Evolutionary conservation across 495 filamentous ascomycete genomes (phyloP).

Genomic region (Xanthoparmelia taractica): DNA sequence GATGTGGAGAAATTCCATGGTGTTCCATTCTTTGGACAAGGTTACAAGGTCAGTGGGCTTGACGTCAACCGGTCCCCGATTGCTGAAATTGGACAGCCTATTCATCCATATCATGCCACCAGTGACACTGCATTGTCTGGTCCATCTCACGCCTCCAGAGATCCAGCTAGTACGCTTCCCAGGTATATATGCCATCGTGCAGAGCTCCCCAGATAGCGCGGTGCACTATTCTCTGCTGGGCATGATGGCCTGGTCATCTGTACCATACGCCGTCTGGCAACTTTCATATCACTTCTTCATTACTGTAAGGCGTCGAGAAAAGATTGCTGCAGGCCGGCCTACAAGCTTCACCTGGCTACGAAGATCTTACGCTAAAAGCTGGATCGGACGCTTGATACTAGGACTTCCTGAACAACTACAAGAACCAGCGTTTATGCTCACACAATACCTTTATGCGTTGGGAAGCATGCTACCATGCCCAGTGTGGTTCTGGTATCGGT

Average conservation of each 20-base stretch:
- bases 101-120: constrained; percentile 99
- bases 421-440: constrained; percentile 88
- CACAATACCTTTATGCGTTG: constrained; percentile 86
- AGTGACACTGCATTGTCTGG: constrained; percentile 81
- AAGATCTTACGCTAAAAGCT: constrained; percentile 74
- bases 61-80: neutral
- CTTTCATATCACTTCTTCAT: constrained; percentile 86
- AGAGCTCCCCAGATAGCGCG: constrained; percentile 57
- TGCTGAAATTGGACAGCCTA: constrained; percentile 43
- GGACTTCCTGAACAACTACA: constrained; percentile 66
- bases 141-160: constrained; percentile 65
- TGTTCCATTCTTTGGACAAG: constrained; percentile 97
- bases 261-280: constrained; percentile 91
- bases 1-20: constrained; percentile 98
- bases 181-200: constrained; percentile 75
- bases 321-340: constrained; percentile 91
- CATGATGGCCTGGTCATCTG: constrained; percentile 90
- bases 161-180: constrained; percentile 68
- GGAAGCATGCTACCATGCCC: constrained; percentile 91
- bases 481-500: constrained; percentile 88
- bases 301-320: constrained; percentile 80
- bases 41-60: constrained; percentile 57
- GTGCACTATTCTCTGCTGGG: constrained; percentile 70
- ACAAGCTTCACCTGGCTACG: constrained; percentile 98
- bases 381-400: constrained; percentile 80